phyloP scores from a whole-genome alignment of 495 filamentous ascomycete genomes.

The Xylaria castorea region DNA sequence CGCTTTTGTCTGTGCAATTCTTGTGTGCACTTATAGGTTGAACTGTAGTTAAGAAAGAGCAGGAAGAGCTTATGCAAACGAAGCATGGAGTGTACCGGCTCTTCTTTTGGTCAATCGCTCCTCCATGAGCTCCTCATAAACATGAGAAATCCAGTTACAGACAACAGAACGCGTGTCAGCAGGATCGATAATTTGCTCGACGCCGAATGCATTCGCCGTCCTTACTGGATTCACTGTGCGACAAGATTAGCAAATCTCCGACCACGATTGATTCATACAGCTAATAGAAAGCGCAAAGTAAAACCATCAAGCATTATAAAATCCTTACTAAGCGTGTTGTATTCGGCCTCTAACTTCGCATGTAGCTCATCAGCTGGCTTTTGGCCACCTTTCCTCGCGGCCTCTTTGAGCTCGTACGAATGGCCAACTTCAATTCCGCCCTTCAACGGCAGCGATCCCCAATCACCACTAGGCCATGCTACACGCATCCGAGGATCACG shows the following conservation, averaged over 20 bases:
- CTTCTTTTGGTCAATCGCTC: slow-evolving; percentile 23
- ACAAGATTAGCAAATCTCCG: neutral
- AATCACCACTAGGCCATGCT: slow-evolving; percentile 67
- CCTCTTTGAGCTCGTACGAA: slow-evolving; percentile 62
- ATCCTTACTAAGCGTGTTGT: slow-evolving; percentile 53
- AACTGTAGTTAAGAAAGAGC: neutral
- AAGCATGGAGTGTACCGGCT: slow-evolving; percentile 20
- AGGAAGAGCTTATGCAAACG: slow-evolving; percentile 7
- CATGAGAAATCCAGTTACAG: slow-evolving; percentile 59
- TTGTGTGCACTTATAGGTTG: neutral
- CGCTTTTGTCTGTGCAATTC: neutral
- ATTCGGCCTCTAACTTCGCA: slow-evolving; percentile 63
- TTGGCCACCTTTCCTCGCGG: slow-evolving; percentile 56
- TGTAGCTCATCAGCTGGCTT: slow-evolving; percentile 51
- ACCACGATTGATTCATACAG: too few relatives aligned
- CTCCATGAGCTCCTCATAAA: slow-evolving; percentile 42
- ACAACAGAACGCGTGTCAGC: slow-evolving; percentile 61
- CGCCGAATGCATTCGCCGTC: slow-evolving; percentile 68
- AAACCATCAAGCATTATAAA: neutral
- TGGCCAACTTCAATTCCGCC: slow-evolving; percentile 70
- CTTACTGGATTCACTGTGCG: slow-evolving; percentile 62
- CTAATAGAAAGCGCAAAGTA: neutral
- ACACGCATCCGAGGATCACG: slow-evolving; percentile 65
- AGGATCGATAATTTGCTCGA: slow-evolving; percentile 70
- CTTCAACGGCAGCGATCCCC: slow-evolving; percentile 65